Base-by-base conservation (phyloP, 257 asterid species). In the Solanum paucissectum region DNA sequence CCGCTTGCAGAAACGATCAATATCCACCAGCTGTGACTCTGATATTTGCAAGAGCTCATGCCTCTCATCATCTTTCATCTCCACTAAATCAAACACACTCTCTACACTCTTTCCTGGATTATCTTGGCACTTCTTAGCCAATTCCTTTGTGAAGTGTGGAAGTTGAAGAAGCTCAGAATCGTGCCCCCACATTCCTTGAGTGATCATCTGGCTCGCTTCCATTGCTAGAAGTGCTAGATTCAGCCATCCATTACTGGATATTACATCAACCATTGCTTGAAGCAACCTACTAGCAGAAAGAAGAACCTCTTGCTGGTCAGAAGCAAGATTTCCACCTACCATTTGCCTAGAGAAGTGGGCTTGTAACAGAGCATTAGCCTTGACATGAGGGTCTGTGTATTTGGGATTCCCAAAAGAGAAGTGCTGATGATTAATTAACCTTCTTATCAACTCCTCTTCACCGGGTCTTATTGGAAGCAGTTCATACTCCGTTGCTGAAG, bases 261-360 rank as follows among this genome's bases (percentile, higher is more conserved):
- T 91, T 29, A 91, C 93, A 91, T 91, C 92, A 36, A 91, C 92
- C 92, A 91, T 88, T 9, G 90, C 93, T 66, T 91, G 90, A 68
- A 91, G 90, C 42, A 91, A 73, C 84, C 93, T 88, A 37, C 64
- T 58, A 52, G 92, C 90, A 75, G 88, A 88, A 32, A 91, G 25
- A 74, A 91, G 83, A 25, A 91, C 90, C 88, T 89, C 92, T 66
- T 89, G 88, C 82, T 89, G 91, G 85, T 89, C 92, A 66, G 88
- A 84, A 29, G 90, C 90, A 82, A 91, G 55, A 83, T 89, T 89
- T 20, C 90, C 92, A 12, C 91, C 86, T 55, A 91, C 86, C 52
- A 44, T 60, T 25, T 91, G 91, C 87, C 91, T 87, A 73, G 90
- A 87, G 87, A 89, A 91, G 85, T 91, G 93, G 46, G 93, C 91